Base-by-base conservation (phyloP, 306 rosid species). In the Begonia fuchsioides region DNA sequence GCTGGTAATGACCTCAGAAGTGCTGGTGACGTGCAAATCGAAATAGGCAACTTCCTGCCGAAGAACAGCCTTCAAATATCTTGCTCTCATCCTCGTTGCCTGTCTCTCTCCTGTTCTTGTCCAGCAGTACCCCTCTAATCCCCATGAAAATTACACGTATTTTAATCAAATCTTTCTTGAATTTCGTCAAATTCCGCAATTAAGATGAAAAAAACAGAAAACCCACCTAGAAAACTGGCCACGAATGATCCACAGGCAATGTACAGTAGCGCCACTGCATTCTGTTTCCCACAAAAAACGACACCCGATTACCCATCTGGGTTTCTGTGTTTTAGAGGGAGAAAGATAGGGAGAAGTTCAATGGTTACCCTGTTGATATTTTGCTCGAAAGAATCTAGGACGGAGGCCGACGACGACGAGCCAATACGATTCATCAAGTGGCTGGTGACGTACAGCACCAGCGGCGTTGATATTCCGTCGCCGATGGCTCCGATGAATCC, bases 41-140 rank as follows among this genome's bases (percentile, higher is more conserved):
- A 90, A 90, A 68, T 84, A 90, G 11, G 80, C 94, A 1, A 90
- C 95, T 12, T 90, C 97, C 71, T 90, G 97, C 43, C 97, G 68
- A 0, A 90, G 70, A 44, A 90, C 76, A 47, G 95, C 97, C 50
- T 76, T 84, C 62, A 90, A 66, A 40, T 81, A 90, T 19, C 80
- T 76, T 0, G 67, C 86, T 76, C 97, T 81, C 95, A 90, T 81
- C 67, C 79, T 81, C 16, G 97, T 72, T 6, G 95, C 81, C 66
- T 90, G 97, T 49, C 95, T 68, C 58, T 81, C 95, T 1, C 93
- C 93, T 8, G 97, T 90, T 79, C 97, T 79, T 49, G 97, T 84
- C 97, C 97, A 90, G 41, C 94, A 84, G 62, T 79, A 90, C 2
- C 97, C 97, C 82, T 84, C 95, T 88, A 19, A 38, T 20, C 46